Evolutionary conservation across 129 eudicot species (phyloP).

Genomic region (Daucus carota): DNA sequence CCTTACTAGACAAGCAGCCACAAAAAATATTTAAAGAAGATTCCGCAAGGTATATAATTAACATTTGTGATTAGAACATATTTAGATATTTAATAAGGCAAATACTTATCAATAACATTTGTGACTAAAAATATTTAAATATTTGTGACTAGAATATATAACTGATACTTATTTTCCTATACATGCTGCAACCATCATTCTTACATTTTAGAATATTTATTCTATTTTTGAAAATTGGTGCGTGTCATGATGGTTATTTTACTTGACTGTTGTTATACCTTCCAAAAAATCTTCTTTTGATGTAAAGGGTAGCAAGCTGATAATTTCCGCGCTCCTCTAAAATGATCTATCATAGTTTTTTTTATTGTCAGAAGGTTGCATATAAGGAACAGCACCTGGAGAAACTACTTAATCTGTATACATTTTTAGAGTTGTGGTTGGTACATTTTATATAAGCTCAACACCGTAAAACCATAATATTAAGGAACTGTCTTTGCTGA

Average conservation of each 20-base stretch:
- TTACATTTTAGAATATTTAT: neutral
- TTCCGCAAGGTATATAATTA: conserved; percentile 76
- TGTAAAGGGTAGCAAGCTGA: neutral
- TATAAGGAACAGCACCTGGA: neutral
- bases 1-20: conserved; percentile 92
- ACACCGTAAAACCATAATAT: neutral
- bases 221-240: neutral
- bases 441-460: neutral
- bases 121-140: too few relatives aligned
- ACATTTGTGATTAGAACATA: too few relatives aligned
- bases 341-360: neutral
- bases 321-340: neutral
- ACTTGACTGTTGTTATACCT: neutral
- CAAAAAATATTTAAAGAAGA: conserved; percentile 79
- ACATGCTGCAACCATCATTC: neutral
- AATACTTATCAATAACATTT: too few relatives aligned
- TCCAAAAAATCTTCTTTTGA: neutral
- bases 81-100: too few relatives aligned
- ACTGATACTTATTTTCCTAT: neutral
- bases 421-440: neutral
- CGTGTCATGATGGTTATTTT: neutral
- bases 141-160: neutral
- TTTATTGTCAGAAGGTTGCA: neutral
- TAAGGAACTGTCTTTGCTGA: neutral
- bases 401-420: neutral